Evolutionary conservation across 1,284 basidiomycete genomes (phyloP).

Genomic region (Marasmius oreades): DNA sequence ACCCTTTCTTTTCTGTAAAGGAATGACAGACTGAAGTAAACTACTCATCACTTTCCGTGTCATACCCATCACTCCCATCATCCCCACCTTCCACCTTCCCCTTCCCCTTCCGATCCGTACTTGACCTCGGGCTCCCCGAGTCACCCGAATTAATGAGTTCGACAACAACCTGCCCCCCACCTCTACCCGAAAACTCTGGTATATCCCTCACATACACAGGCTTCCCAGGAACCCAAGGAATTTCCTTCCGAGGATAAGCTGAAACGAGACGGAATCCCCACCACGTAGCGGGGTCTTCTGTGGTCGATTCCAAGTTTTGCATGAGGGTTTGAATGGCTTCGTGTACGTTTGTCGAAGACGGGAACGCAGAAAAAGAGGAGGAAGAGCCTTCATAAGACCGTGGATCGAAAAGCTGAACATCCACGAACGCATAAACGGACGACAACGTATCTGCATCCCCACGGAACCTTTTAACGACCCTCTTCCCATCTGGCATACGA

Average conservation of each 20-base stretch:
- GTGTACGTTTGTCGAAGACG: too few species aligned
- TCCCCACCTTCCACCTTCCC: slow-evolving; percentile 35
- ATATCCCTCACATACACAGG: slow-evolving; percentile 48
- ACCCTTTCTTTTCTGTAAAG: too few species aligned
- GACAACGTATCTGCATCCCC: slow-evolving; percentile 50
- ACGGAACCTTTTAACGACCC: slow-evolving; percentile 56
- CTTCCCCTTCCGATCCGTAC: slow-evolving; percentile 10
- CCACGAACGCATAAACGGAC: slow-evolving; percentile 68
- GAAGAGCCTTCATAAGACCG: slow-evolving; percentile 18
- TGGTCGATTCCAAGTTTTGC: slow-evolving; percentile 39
- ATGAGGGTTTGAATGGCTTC: slow-evolving; percentile 15
- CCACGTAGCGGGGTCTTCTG: slow-evolving; percentile 42
- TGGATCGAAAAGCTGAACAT: slow-evolving; percentile 44
- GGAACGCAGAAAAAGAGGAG: slow-evolving; percentile 11
- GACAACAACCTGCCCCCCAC: slow-evolving; percentile 73
- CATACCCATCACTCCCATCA: slow-evolving; percentile 61
- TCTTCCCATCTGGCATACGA: slow-evolving; percentile 61
- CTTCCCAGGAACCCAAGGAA: slow-evolving; percentile 48
- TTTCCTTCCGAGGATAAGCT: slow-evolving; percentile 67
- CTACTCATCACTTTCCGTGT: slow-evolving; percentile 40
- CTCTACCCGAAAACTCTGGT: slow-evolving; percentile 50
- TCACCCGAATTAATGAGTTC: slow-evolving; percentile 29
- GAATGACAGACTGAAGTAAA: too few species aligned
- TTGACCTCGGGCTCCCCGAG: slow-evolving; percentile 1
- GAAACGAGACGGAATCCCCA: slow-evolving; percentile 72